Evolutionary conservation across 495 filamentous ascomycete genomes (phyloP).

Genomic region (Neurospora sp.): DNA sequence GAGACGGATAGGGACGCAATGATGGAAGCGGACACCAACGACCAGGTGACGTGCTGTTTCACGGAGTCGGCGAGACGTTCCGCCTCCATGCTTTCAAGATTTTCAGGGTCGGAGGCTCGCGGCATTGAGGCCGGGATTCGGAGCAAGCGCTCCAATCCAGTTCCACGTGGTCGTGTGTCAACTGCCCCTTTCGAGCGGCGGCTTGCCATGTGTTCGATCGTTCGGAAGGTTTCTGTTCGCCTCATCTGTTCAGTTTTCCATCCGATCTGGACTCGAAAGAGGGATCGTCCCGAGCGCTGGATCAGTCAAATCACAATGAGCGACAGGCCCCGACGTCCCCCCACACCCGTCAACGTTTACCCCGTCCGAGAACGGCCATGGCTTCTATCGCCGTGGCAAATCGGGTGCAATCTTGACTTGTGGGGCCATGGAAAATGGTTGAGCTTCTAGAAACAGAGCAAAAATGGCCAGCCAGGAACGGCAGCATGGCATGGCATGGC

Average conservation of each 20-base stretch:
- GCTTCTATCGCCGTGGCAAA: not conserved
- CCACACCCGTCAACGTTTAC: not conserved
- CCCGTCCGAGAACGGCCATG: not conserved
- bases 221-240: not conserved
- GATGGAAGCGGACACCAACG: not conserved
- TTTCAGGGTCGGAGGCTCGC: not conserved
- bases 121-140: not conserved
- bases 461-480: not conserved
- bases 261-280: not conserved
- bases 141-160: not conserved
- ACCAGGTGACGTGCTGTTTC: not conserved
- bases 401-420: not conserved
- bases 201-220: not conserved
- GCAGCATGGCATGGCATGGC: not conserved
- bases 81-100: not conserved
- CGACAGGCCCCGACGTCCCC: not conserved
- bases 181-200: not conserved
- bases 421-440: not conserved
- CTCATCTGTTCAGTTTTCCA: not conserved
- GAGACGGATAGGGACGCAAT: not conserved
- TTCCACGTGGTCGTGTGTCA: not conserved
- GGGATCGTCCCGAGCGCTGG: not conserved
- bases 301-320: not conserved
- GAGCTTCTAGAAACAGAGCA: not conserved
- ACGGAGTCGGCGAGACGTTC: not conserved